Evolutionary conservation across 192 early-diverging fungal genomes (phyloP).

Genomic region (Chytriomyces hyalinus): DNA sequence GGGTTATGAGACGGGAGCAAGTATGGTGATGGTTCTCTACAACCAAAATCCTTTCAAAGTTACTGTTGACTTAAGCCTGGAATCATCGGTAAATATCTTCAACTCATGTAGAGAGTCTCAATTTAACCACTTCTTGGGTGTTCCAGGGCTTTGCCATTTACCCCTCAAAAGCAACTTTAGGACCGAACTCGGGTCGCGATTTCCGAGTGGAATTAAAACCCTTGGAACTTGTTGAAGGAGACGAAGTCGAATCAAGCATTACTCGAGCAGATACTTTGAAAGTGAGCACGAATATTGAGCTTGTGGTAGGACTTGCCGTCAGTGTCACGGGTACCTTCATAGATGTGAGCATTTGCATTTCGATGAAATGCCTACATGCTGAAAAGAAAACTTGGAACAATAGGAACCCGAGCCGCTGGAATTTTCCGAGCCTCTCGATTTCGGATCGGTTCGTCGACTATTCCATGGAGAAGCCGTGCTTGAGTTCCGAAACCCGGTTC

Average conservation of each 20-base stretch:
- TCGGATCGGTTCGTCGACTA: constrained; percentile 45
- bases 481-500: constrained; percentile 54
- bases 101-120: too few relatives aligned
- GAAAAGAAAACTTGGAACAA: constrained; percentile 1
- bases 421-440: constrained; percentile 44
- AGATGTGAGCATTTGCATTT: constrained; percentile 42
- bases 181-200: constrained; percentile 36
- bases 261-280: constrained; percentile 31
- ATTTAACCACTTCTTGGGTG: background rate
- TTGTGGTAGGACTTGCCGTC: constrained; percentile 32
- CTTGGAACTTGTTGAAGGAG: constrained; percentile 33
- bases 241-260: constrained; percentile 46
- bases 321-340: constrained; percentile 41
- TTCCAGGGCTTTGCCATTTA: constrained; percentile 14
- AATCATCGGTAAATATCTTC: too few relatives aligned
- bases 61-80: constrained; percentile 22
- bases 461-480: constrained; percentile 28
- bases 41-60: constrained; percentile 53
- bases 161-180: constrained; percentile 30
- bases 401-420: constrained; percentile 46
- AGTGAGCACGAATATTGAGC: constrained; percentile 33
- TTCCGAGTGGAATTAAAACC: constrained; percentile 41
- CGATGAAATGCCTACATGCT: constrained; percentile 7
- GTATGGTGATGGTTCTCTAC: constrained; percentile 38
- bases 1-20: constrained; percentile 43